phyloP scores from a whole-genome alignment of 306 rosid species.

The Vigna hirtella region DNA sequence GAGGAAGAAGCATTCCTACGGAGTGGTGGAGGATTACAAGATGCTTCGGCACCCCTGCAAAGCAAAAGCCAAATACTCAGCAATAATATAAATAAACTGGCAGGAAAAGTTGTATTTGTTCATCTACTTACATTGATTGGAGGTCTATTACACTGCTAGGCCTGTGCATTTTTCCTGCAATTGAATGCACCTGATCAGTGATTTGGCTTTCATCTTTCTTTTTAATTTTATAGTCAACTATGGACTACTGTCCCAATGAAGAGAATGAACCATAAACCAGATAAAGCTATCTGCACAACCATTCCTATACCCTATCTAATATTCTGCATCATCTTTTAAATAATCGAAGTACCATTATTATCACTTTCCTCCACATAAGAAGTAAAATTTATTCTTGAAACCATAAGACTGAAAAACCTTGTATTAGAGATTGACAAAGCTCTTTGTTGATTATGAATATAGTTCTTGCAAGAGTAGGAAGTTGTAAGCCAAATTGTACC shows the following conservation, averaged over 20 bases:
- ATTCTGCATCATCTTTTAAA: neutral
- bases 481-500: slow-evolving; percentile 52
- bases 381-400: neutral
- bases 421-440: slow-evolving; percentile 16
- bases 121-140: slow-evolving; percentile 59
- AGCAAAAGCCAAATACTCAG: slow-evolving; percentile 23
- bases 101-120: neutral
- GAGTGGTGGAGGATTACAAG: slow-evolving; percentile 63
- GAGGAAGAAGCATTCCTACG: slow-evolving; percentile 88
- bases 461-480: slow-evolving; percentile 29
- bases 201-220: neutral
- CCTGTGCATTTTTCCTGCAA: slow-evolving; percentile 68
- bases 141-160: slow-evolving; percentile 79
- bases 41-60: slow-evolving; percentile 66
- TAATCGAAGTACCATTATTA: slow-evolving; percentile 5
- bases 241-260: neutral
- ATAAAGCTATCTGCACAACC: neutral
- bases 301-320: neutral
- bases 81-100: slow-evolving; percentile 5
- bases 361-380: neutral
- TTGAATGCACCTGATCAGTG: slow-evolving; percentile 43
- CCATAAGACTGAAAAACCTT: slow-evolving; percentile 22
- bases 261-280: neutral
- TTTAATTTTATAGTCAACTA: slow-evolving; percentile 4
- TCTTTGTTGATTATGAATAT: slow-evolving; percentile 30